A percentile compares a stretch with the other conserved stretches of the same genome.
Conservation (phyloP, 2,329 filamentous ascomycete species). For the Plenodomus biglobosus region DNA sequence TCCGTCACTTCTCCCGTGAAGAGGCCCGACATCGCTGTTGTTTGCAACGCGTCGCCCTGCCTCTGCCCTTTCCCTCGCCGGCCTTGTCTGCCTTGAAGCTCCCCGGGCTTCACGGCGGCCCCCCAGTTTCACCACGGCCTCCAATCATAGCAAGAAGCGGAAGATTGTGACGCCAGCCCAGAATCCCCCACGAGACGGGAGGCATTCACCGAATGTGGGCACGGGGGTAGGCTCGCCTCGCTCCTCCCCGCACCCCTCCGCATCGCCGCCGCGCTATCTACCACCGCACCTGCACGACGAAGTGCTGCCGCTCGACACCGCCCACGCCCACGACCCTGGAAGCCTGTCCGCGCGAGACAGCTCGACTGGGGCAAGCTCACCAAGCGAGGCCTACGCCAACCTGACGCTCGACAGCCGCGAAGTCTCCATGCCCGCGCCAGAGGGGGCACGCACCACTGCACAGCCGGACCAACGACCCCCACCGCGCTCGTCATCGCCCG, state of each 20-base stretch:
- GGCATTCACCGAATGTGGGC: conserved; percentile 39
- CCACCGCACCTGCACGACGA: conserved; percentile 60
- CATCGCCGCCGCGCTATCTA: conserved; percentile 52
- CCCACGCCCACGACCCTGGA: conserved; percentile 28
- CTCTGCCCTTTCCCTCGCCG: conserved; percentile 4
- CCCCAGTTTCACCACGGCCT: conserved; percentile 45
- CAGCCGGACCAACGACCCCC: conserved; percentile 22
- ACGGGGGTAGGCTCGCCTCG: conserved; percentile 34
- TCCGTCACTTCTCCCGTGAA: conserved; percentile 8
- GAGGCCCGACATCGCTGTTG: conserved; percentile 2
- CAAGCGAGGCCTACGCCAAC: conserved; percentile 57
- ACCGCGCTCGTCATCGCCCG: conserved; percentile 54
- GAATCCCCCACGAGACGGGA: conserved; percentile 15
- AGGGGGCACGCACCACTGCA: conserved; percentile 25
- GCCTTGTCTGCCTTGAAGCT: conserved; percentile 41
- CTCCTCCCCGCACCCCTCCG: conserved; percentile 44
- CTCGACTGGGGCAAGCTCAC: conserved; percentile 48
- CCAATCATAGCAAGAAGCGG: conserved; percentile 52
- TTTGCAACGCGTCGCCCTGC: conserved; percentile 20
- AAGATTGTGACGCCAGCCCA: conserved; percentile 45
- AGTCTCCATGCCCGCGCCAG: conserved; percentile 28
- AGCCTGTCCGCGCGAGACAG: conserved; percentile 35
- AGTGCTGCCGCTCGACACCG: conserved; percentile 41
- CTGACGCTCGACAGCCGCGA: conserved; percentile 52
- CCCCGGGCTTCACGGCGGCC: conserved; percentile 43